Percentiles rank a stretch among this genome's conserved stretches.
Evolutionary conservation across 352 stramenopile species (phyloP).

Genomic region (Phytophthora sp.): DNA sequence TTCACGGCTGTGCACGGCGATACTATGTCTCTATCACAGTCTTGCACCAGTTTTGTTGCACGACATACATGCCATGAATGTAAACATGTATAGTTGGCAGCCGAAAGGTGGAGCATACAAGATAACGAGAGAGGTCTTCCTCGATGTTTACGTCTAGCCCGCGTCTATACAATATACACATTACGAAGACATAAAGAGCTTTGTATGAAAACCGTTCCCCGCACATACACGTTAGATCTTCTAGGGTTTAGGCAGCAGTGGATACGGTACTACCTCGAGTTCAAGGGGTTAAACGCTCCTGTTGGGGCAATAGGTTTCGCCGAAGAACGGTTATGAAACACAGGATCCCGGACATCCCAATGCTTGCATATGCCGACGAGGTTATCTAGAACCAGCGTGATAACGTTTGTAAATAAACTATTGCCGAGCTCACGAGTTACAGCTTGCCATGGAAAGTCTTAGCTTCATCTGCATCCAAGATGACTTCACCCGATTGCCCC

Average conservation of each 20-base stretch:
- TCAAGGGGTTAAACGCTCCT: slow-evolving; percentile 10
- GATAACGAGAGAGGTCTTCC: background rate
- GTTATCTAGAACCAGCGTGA: too few relatives aligned
- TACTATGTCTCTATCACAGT: background rate
- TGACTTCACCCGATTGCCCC: slow-evolving; percentile 7
- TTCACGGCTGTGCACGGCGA: background rate
- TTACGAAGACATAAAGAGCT: background rate
- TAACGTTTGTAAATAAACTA: background rate
- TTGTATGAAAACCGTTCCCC: slow-evolving; percentile 10
- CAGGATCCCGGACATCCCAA: slow-evolving; percentile 12
- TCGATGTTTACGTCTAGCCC: background rate
- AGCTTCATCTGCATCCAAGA: slow-evolving; percentile 12
- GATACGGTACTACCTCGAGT: slow-evolving; percentile 1
- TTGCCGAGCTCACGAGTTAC: too few relatives aligned
- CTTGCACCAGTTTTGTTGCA: background rate
- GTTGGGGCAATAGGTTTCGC: slow-evolving; percentile 8
- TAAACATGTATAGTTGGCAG: background rate
- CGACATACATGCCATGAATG: background rate
- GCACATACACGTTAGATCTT: slow-evolving; percentile 8
- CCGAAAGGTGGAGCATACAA: background rate
- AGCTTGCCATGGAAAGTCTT: slow-evolving; percentile 10
- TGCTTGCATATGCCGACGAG: slow-evolving; percentile 15
- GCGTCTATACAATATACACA: slow-evolving; percentile 3
- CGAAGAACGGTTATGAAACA: slow-evolving; percentile 11
- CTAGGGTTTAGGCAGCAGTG: background rate